Evolutionary conservation across 2,329 filamentous ascomycete genomes (phyloP).

Genomic region (Diaporthe sp.): DNA sequence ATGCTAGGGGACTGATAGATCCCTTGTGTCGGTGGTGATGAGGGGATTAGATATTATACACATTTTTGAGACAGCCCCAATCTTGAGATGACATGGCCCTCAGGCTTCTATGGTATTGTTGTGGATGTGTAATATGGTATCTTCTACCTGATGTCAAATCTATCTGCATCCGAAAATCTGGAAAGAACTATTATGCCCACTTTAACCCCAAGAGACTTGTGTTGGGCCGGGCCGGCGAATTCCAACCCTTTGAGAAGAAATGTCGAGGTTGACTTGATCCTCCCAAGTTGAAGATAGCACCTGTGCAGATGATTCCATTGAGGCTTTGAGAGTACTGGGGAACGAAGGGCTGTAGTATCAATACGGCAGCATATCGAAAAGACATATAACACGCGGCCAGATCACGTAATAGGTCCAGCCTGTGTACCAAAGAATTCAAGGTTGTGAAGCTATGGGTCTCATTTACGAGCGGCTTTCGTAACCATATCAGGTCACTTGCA

Average conservation of each 20-base stretch:
- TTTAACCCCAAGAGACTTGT: not conserved
- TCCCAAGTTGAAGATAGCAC: not conserved
- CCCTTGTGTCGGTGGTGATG: not conserved
- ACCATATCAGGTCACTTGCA: not conserved
- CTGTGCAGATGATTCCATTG: not conserved
- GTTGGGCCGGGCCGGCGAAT: not conserved
- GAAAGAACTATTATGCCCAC: not conserved
- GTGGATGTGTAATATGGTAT: too few relatives aligned
- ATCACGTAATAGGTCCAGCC: not conserved
- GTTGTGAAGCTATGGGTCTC: not conserved
- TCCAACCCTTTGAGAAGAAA: not conserved
- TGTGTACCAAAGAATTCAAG: not conserved
- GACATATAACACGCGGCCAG: not conserved
- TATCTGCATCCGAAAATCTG: too few relatives aligned
- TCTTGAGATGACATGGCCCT: not conserved
- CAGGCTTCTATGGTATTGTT: not conserved
- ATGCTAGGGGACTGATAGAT: not conserved
- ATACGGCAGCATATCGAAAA: not conserved
- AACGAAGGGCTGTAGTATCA: not conserved
- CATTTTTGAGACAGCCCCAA: not conserved
- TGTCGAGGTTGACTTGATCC: not conserved
- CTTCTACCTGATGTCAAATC: not conserved
- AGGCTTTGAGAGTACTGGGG: not conserved
- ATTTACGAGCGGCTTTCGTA: not conserved
- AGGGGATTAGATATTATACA: not conserved